phyloP scores from a whole-genome alignment of 1,139 yeast genomes.

The Kurtzmaniella natalensis region DNA sequence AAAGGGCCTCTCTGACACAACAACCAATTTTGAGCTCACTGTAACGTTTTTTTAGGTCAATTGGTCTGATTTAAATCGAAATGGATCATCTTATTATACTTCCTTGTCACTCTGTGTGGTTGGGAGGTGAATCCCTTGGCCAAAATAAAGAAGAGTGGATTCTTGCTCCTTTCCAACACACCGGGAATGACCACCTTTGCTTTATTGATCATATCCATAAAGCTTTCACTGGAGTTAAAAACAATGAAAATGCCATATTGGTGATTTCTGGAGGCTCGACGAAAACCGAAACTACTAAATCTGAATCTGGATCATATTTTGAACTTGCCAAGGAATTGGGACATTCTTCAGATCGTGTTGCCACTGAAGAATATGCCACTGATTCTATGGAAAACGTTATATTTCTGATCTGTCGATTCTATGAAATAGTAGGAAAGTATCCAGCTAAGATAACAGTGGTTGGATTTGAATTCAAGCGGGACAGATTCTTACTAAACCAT shows the following conservation, averaged over 20 bases:
- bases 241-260: slow-evolving; percentile 28
- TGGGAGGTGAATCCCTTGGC: slow-evolving; percentile 31
- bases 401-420: slow-evolving; percentile 56
- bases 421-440: slow-evolving; percentile 41
- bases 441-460: slow-evolving; percentile 55
- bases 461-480: slow-evolving; percentile 71
- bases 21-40: too few relatives aligned
- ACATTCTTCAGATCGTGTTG: slow-evolving; percentile 22
- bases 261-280: slow-evolving; percentile 77
- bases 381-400: slow-evolving; percentile 80
- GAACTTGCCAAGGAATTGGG: slow-evolving; percentile 21
- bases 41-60: too few relatives aligned
- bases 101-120: slow-evolving; percentile 73
- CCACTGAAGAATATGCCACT: slow-evolving; percentile 66
- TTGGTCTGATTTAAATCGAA: too few relatives aligned
- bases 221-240: slow-evolving; percentile 29
- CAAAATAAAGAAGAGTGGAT: slow-evolving; percentile 51
- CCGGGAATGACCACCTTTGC: slow-evolving; percentile 63
- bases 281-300: slow-evolving; percentile 42
- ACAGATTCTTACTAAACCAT: slow-evolving; percentile 56
- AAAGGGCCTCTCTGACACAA: too few relatives aligned
- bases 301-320: slow-evolving; percentile 62
- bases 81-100: slow-evolving; percentile 41
- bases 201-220: slow-evolving; percentile 58
- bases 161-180: slow-evolving; percentile 61